Percentiles rank a stretch among this genome's conserved stretches.
These are phyloP conservation scores for Dictyostelium discoideum DNA, from an alignment of 78 protist genomes.

Conservation along the genomic window dicty_2.7 NC_007088.5:7659001-7659500, in stretches of 20 bases:
- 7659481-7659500: slow-evolving; percentile 53
- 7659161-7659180: neutral
- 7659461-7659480: slow-evolving; percentile 75
- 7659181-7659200: neutral
- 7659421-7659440: neutral
- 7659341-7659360: neutral
- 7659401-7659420: too few species aligned
- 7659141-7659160: neutral
- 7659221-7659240: slow-evolving; percentile 38
- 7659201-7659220: slow-evolving; percentile 45
- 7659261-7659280: slow-evolving; percentile 27
- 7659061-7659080: neutral
- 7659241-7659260: slow-evolving; percentile 38
- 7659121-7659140: neutral
- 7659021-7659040: neutral
- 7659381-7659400: neutral
- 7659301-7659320: slow-evolving; percentile 31
- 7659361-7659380: too few species aligned
- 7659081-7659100: neutral
- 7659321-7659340: neutral
- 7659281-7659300: neutral
- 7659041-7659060: neutral
- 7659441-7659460: slow-evolving; percentile 82
- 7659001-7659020: too few species aligned
- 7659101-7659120: neutral